Conservation (phyloP, 2,329 filamentous ascomycete species). For the Cordyceps tenuipes region DNA sequence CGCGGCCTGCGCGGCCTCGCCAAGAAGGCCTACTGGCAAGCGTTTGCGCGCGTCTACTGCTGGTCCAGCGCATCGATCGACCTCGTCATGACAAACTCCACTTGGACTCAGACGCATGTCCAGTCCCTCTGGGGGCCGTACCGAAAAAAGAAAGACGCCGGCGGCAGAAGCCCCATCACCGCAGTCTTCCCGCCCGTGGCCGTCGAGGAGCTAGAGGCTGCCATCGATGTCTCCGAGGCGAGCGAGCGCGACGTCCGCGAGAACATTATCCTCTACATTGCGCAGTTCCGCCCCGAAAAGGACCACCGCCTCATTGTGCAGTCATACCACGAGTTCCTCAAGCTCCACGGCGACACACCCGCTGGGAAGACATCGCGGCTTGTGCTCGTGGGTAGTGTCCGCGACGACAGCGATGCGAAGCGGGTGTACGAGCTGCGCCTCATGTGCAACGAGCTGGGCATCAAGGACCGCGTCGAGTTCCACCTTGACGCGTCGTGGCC, state of each 20-base stretch:
- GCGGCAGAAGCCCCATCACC: slow-evolving; percentile 44
- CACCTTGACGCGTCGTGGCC: slow-evolving; percentile 86
- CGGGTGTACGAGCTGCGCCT: slow-evolving; percentile 83
- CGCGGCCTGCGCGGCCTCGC: slow-evolving; percentile 58
- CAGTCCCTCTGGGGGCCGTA: slow-evolving; percentile 66
- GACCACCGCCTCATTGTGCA: slow-evolving; percentile 83
- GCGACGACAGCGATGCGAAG: slow-evolving; percentile 71
- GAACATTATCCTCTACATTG: slow-evolving; percentile 78
- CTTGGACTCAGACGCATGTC: slow-evolving; percentile 85
- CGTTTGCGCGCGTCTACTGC: slow-evolving; percentile 77
- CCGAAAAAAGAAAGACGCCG: slow-evolving; percentile 35
- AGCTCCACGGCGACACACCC: slow-evolving; percentile 37
- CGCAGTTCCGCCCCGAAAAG: slow-evolving; percentile 95
- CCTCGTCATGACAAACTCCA: slow-evolving; percentile 95
- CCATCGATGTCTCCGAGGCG: slow-evolving; percentile 60
- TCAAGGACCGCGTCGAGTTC: slow-evolving; percentile 80
- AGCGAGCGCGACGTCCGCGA: slow-evolving; percentile 59
- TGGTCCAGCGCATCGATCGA: slow-evolving; percentile 77
- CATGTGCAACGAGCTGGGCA: slow-evolving; percentile 74
- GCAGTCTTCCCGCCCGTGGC: slow-evolving; percentile 91
- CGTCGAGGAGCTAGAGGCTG: slow-evolving; percentile 71
- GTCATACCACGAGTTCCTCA: slow-evolving; percentile 71
- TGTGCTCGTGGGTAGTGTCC: slow-evolving; percentile 85
- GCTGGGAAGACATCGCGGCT: slow-evolving; percentile 51
- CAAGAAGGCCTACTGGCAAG: slow-evolving; percentile 79